Evolutionary conservation across 768 basidiomycete genomes (phyloP).

Genomic region (Lactifluus echinatus): DNA sequence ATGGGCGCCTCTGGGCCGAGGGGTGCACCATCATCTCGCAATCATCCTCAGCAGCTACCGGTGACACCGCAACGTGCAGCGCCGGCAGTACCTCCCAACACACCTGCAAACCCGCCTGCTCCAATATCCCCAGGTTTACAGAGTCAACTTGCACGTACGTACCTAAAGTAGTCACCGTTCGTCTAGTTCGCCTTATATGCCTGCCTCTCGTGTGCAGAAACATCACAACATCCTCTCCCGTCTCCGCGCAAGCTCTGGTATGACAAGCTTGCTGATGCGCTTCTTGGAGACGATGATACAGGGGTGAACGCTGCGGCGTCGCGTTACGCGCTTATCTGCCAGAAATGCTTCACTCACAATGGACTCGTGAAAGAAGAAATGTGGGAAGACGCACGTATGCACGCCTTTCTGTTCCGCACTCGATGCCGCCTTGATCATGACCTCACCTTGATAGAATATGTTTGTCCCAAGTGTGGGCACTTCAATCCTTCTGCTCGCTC

Average conservation of each 20-base stretch:
- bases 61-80: conserved; percentile 20
- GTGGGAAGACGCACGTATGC: conserved; percentile 79
- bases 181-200: neutral
- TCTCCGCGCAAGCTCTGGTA: conserved; percentile 70
- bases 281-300: conserved; percentile 73
- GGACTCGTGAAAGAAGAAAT: conserved; percentile 76
- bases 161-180: neutral
- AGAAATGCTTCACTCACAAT: conserved; percentile 81
- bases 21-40: conserved; percentile 29
- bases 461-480: conserved; percentile 78
- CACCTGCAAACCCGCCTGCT: conserved; percentile 12
- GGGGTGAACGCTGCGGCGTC: conserved; percentile 31
- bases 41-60: conserved; percentile 25
- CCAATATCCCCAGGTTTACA: conserved; percentile 25
- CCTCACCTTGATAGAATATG: conserved; percentile 49
- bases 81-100: conserved; percentile 24
- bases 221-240: conserved; percentile 35
- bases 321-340: conserved; percentile 82
- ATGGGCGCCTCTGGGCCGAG: conserved; percentile 31
- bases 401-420: neutral
- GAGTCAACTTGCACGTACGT: conserved; percentile 35
- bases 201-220: conserved; percentile 23
- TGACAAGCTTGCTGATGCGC: conserved; percentile 79
- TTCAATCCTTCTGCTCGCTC: conserved; percentile 53
- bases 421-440: neutral